Conservation (phyloP, 495 filamentous ascomycete species). For the Xylaria nigripes region DNA sequence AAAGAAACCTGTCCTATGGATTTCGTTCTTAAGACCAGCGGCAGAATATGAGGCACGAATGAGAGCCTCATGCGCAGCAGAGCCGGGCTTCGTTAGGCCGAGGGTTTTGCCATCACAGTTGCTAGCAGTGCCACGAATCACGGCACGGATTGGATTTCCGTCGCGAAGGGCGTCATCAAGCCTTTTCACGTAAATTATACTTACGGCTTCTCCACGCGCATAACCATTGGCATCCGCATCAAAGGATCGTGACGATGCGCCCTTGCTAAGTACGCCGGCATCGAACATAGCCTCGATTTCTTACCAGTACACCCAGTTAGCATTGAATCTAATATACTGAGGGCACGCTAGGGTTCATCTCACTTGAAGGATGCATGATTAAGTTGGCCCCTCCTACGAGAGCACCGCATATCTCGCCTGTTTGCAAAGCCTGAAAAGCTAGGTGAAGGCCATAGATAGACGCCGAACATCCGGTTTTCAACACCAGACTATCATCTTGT, state of each 20-base stretch:
- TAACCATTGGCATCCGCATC: conserved; percentile 33
- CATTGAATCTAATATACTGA: not conserved
- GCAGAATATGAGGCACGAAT: conserved; percentile 36
- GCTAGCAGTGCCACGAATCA: conserved; percentile 40
- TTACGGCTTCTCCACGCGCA: conserved; percentile 30
- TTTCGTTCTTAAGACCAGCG: conserved; percentile 34
- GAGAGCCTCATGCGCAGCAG: conserved; percentile 37
- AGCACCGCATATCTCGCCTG: conserved; percentile 33
- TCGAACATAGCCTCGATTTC: conserved; percentile 22
- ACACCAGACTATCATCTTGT: conserved; percentile 22
- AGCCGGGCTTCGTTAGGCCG: conserved; percentile 40
- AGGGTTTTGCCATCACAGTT: conserved; percentile 36
- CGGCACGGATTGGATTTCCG: conserved; percentile 43
- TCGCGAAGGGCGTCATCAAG: conserved; percentile 41
- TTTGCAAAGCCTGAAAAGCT: conserved; percentile 35
- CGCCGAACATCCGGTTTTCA: conserved; percentile 46
- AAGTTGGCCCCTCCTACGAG: conserved; percentile 38
- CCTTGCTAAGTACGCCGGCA: conserved; percentile 24
- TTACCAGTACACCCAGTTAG: not conserved
- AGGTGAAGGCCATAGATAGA: conserved; percentile 44
- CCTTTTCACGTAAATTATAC: conserved; percentile 38
- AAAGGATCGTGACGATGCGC: conserved; percentile 32
- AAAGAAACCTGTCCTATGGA: conserved; percentile 27
- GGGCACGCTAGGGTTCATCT: not conserved
- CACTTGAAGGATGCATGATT: conserved; percentile 22